Percentiles rank a stretch among this genome's conserved stretches.
Conservation (phyloP, 768 basidiomycete species). For the Daedaleopsis nitida region DNA sequence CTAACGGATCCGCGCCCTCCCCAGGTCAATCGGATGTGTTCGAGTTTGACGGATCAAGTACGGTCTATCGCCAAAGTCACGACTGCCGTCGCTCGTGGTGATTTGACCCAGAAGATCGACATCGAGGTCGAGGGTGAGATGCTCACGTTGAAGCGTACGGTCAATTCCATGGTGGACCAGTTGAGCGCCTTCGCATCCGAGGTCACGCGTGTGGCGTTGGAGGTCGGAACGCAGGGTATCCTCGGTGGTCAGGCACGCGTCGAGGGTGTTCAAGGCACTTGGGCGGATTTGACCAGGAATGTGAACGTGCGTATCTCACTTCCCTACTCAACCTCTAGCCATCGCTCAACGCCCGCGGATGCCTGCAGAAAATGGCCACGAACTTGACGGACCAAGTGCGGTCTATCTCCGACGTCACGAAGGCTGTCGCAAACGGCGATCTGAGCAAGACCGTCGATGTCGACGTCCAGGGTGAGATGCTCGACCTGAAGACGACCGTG, state of each 20-base stretch:
- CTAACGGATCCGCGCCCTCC: conserved; percentile 6
- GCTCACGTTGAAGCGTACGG: conserved; percentile 78
- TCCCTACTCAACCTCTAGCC: not conserved
- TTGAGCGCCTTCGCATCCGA: conserved; percentile 85
- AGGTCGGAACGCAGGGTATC: conserved; percentile 90
- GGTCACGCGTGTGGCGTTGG: conserved; percentile 79
- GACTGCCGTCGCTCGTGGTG: conserved; percentile 88
- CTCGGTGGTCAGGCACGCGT: conserved; percentile 90
- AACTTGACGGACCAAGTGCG: conserved; percentile 88
- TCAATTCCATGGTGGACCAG: conserved; percentile 95
- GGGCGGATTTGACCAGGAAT: conserved; percentile 86
- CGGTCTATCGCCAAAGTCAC: conserved; percentile 85
- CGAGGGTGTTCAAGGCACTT: conserved; percentile 90
- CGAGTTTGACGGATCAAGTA: conserved; percentile 77
- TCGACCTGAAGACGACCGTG: conserved; percentile 79
- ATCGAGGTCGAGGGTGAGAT: conserved; percentile 90
- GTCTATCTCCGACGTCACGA: conserved; percentile 86
- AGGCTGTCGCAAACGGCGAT: conserved; percentile 81
- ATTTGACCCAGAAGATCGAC: conserved; percentile 91
- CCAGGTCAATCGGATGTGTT: conserved; percentile 81
- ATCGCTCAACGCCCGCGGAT: not conserved
- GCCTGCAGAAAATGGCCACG: conserved; percentile 76
- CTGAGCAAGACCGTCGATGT: conserved; percentile 84
- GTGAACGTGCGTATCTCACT: conserved; percentile 68
- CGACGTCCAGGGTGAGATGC: conserved; percentile 93